Conservation (phyloP, 495 filamentous ascomycete species). For the Coniosporium apollinis region DNA sequence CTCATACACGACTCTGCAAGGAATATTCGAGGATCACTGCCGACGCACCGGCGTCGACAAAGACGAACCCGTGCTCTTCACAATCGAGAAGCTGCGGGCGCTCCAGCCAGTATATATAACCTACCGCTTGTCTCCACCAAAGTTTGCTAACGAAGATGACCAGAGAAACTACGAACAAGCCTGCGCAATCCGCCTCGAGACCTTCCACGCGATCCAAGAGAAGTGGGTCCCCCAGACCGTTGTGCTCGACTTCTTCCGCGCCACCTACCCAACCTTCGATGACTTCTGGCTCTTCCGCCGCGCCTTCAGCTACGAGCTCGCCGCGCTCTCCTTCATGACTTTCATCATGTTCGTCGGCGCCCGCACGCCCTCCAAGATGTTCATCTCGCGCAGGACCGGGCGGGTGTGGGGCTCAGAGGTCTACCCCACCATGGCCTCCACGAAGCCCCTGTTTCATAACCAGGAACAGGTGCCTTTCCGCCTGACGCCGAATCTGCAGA, state of each 20-base stretch:
- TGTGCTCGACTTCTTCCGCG: constrained; percentile 76
- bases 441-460: constrained; percentile 81
- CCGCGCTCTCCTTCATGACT: constrained; percentile 96
- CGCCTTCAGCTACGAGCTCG: constrained; percentile 89
- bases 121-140: constrained; percentile 1
- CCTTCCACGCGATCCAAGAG: constrained; percentile 78
- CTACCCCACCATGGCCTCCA: constrained; percentile 62
- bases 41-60: constrained; percentile 69
- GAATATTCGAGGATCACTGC: constrained; percentile 90
- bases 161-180: constrained; percentile 38
- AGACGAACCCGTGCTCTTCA: constrained; percentile 88
- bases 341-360: constrained; percentile 92
- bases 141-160: constrained; percentile 30
- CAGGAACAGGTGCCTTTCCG: constrained; percentile 91
- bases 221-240: constrained; percentile 71
- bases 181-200: constrained; percentile 57
- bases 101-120: constrained; percentile 25
- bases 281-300: constrained; percentile 98
- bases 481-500: constrained; percentile 89
- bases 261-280: constrained; percentile 70
- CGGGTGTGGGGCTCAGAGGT: constrained; percentile 95
- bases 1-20: constrained; percentile 86
- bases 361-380: constrained; percentile 86
- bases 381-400: constrained; percentile 73
- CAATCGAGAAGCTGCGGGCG: constrained; percentile 77